Conservation (phyloP, 116 monocot species). For the Dioscorea cayenensis region DNA sequence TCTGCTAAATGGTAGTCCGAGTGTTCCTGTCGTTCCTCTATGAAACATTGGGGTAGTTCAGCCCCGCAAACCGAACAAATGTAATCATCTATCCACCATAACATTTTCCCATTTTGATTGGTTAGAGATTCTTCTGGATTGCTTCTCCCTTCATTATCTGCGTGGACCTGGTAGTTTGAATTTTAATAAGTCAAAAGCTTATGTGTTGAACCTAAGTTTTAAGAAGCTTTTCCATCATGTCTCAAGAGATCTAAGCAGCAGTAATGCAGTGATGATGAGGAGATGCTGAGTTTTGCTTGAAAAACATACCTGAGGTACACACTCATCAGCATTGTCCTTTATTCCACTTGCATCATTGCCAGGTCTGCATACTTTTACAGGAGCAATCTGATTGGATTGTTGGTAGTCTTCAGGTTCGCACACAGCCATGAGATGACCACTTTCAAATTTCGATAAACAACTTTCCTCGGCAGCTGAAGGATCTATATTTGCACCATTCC, state of each 20-base stretch:
- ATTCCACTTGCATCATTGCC: constrained; percentile 8
- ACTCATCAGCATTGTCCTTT: constrained; percentile 10
- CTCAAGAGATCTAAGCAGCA: background rate
- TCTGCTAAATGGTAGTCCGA: constrained; percentile 83
- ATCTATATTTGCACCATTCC: constrained; percentile 17
- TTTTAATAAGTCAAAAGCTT: no score
- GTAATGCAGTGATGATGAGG: no score
- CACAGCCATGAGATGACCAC: background rate
- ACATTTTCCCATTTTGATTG: constrained; percentile 11
- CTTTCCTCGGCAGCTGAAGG: constrained; percentile 9
- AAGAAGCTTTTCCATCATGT: no score
- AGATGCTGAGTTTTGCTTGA: background rate
- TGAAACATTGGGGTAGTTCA: constrained; percentile 71
- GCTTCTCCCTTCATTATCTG: background rate
- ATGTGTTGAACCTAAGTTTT: no score
- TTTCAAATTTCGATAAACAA: constrained; percentile 22
- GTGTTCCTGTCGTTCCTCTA: constrained; percentile 84
- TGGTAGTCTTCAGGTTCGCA: constrained; percentile 14
- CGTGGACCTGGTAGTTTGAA: background rate
- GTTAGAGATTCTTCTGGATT: background rate
- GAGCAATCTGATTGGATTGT: constrained; percentile 2
- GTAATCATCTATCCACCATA: constrained; percentile 63
- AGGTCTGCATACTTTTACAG: background rate
- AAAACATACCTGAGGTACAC: constrained; percentile 10
- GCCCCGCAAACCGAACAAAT: constrained; percentile 82